Evolutionary conservation across 2,329 filamentous ascomycete genomes (phyloP).

Genomic region (Xylaria sp.): DNA sequence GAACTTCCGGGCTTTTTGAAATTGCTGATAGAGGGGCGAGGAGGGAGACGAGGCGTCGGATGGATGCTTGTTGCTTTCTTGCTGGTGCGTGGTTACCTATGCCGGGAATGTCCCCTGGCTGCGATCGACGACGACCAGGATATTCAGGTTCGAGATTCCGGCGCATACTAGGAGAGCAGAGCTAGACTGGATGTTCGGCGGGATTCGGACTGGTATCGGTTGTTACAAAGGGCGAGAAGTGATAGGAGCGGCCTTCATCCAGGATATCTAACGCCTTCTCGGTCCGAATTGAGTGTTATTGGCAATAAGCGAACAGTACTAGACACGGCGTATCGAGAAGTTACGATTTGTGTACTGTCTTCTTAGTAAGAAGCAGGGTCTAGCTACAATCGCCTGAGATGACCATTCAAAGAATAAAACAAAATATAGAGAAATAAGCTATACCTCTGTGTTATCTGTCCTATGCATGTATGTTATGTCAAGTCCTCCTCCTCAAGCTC

Average conservation of each 20-base stretch:
- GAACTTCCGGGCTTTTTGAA: slow-evolving; percentile 70
- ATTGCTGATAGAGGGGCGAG: no score
- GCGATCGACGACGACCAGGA: background rate
- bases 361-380: background rate
- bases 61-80: background rate
- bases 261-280: background rate
- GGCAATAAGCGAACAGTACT: background rate
- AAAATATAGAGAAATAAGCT: background rate
- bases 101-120: background rate
- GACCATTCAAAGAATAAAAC: background rate
- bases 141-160: background rate
- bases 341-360: background rate
- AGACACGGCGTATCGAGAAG: background rate
- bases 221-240: background rate
- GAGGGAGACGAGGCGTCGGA: no score
- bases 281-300: background rate
- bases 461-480: background rate
- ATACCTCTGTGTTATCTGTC: background rate
- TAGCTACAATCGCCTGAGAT: background rate
- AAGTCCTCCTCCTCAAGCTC: background rate
- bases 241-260: background rate
- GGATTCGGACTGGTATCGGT: background rate
- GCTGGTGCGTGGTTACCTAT: background rate
- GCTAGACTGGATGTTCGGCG: no score
- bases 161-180: no score